Conservation (phyloP, 352 stramenopile genomes). For the Plasmopara viticola region DNA sequence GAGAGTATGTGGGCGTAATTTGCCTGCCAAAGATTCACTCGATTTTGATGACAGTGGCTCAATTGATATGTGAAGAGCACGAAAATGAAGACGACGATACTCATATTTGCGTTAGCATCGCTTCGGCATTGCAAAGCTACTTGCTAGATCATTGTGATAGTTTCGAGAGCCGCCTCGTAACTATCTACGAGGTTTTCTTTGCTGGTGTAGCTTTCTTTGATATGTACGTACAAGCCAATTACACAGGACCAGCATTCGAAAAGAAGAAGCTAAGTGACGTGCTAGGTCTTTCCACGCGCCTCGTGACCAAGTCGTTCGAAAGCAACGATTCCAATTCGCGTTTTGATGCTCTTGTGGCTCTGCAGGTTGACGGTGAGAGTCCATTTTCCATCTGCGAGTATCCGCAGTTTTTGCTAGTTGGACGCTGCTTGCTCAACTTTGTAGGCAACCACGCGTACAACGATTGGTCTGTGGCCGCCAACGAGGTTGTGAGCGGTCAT, state of each 20-base stretch:
- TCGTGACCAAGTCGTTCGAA: slow-evolving; percentile 29
- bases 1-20: slow-evolving; percentile 54
- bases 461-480: slow-evolving; percentile 58
- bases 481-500: slow-evolving; percentile 25
- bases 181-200: slow-evolving; percentile 55
- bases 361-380: slow-evolving; percentile 75
- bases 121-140: slow-evolving; percentile 34
- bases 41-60: slow-evolving; percentile 20
- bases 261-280: slow-evolving; percentile 42
- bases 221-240: slow-evolving; percentile 79
- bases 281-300: slow-evolving; percentile 23
- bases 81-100: slow-evolving; percentile 18
- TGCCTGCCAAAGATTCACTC: slow-evolving; percentile 30
- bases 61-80: slow-evolving; percentile 13
- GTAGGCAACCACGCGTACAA: slow-evolving; percentile 47
- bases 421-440: slow-evolving; percentile 59
- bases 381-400: slow-evolving; percentile 78
- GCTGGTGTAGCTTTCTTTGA: slow-evolving; percentile 57
- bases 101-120: slow-evolving; percentile 47
- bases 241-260: slow-evolving; percentile 72
- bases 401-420: slow-evolving; percentile 58
- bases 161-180: slow-evolving; percentile 27
- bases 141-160: slow-evolving; percentile 28
- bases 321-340: slow-evolving; percentile 39
- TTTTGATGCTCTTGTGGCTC: slow-evolving; percentile 46